Conservation (phyloP, 2,329 filamentous ascomycete genomes). For the Pseudogymnoascus sp. region DNA sequence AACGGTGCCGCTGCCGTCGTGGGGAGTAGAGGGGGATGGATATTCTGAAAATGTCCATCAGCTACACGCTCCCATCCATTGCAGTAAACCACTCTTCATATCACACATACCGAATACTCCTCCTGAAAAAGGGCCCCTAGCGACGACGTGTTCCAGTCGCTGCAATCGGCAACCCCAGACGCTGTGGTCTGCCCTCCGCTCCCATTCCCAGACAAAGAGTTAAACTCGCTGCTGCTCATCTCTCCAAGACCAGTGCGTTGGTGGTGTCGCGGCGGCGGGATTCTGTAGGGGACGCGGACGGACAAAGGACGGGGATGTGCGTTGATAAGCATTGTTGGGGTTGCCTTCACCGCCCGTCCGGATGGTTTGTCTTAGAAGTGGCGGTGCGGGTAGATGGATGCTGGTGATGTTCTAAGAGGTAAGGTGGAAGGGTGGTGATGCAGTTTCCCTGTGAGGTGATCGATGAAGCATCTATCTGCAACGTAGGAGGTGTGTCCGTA, state of each 20-base stretch:
- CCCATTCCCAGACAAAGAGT: not conserved
- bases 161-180: not conserved
- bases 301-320: not conserved
- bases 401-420: too few relatives aligned
- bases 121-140: not conserved
- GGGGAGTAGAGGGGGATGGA: not conserved
- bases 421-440: too few relatives aligned
- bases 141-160: not conserved
- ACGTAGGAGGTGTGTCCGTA: too few relatives aligned
- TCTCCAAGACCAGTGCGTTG: not conserved
- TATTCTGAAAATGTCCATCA: not conserved
- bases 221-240: not conserved
- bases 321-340: not conserved
- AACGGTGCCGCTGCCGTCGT: not conserved
- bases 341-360: not conserved
- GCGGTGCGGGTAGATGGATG: too few relatives aligned
- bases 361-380: not conserved
- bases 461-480: too few relatives aligned
- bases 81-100: too few relatives aligned
- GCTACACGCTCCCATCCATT: not conserved
- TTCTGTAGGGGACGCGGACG: not conserved
- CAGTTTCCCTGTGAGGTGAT: too few relatives aligned
- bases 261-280: not conserved
- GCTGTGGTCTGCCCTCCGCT: not conserved
- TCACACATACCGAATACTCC: not conserved